These are phyloP conservation scores for Melastoma candidum DNA, from an alignment of 441 rosid genomes.

Conservation along the genomic window DNA sequence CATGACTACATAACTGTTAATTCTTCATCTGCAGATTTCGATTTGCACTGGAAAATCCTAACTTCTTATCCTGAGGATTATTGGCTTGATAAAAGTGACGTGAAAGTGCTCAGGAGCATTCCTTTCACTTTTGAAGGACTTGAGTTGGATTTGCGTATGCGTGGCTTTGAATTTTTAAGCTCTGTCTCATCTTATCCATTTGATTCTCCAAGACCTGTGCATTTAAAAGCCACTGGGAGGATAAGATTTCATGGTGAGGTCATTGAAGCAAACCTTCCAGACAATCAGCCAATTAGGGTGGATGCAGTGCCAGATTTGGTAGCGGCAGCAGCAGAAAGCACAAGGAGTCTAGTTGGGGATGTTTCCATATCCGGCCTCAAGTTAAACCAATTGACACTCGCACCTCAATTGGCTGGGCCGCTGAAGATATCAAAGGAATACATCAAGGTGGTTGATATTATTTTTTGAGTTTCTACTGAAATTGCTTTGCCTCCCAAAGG, in stretches of 20 bases:
- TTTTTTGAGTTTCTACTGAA: not conserved
- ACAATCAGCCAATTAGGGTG: conserved; percentile 24
- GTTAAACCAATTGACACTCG: conserved; percentile 88
- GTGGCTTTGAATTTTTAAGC: conserved; percentile 96
- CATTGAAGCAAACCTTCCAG: conserved; percentile 27
- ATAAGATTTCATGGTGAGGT: conserved; percentile 89
- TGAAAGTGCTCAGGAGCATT: conserved; percentile 27
- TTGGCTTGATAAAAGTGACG: conserved; percentile 37
- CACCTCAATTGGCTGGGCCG: conserved; percentile 82
- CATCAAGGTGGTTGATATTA: conserved; percentile 47
- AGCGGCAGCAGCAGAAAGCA: conserved; percentile 20
- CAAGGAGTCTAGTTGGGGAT: conserved; percentile 70
- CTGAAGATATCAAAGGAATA: conserved; percentile 66
- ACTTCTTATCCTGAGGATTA: conserved; percentile 67
- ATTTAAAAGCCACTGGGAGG: conserved; percentile 92
- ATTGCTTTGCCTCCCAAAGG: too few species aligned
- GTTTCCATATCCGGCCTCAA: conserved; percentile 81
- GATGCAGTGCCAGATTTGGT: conserved; percentile 23
- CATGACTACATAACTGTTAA: conserved; percentile 73
- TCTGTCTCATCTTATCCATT: conserved; percentile 77
- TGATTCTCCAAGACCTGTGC: conserved; percentile 96
- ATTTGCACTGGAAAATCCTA: conserved; percentile 65
- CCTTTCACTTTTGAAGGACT: conserved; percentile 89
- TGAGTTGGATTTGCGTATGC: conserved; percentile 94
- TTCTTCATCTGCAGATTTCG: conserved; percentile 90